phyloP scores from a whole-genome alignment of 805 yeast species.

The Teunomyces aglyptinius region DNA sequence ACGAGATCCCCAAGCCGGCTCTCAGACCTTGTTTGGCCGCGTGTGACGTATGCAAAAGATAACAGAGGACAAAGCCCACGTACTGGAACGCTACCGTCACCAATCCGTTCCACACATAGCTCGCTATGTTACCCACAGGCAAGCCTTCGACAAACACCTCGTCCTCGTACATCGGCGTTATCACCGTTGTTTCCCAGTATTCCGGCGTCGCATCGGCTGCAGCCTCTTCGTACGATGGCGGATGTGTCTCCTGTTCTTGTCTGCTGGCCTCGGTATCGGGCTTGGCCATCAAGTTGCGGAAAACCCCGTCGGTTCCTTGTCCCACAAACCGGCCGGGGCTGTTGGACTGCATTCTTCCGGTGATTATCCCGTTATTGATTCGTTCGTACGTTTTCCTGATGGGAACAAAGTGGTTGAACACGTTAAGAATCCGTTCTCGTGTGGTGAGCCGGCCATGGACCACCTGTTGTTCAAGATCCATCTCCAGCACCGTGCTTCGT shows the following conservation, averaged over 20 bases:
- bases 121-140: slow-evolving; percentile 91
- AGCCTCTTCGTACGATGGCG: slow-evolving; percentile 92
- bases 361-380: slow-evolving; percentile 38
- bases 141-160: slow-evolving; percentile 93
- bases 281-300: slow-evolving; percentile 86
- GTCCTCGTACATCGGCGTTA: slow-evolving; percentile 77
- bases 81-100: slow-evolving; percentile 92
- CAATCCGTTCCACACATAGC: slow-evolving; percentile 84
- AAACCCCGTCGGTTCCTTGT: slow-evolving; percentile 79
- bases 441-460: slow-evolving; percentile 20
- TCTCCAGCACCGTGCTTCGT: slow-evolving; percentile 9
- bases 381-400: slow-evolving; percentile 43
- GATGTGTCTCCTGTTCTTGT: slow-evolving; percentile 50
- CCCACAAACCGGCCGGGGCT: slow-evolving; percentile 45
- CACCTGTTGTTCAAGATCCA: slow-evolving; percentile 32
- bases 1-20: slow-evolving; percentile 85
- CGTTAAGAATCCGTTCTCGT: slow-evolving; percentile 30
- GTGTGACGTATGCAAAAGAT: slow-evolving; percentile 90
- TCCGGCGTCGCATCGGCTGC: slow-evolving; percentile 94
- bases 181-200: slow-evolving; percentile 89
- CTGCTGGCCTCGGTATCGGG: slow-evolving; percentile 54
- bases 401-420: slow-evolving; percentile 34
- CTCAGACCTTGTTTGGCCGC: slow-evolving; percentile 96
- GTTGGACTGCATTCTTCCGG: slow-evolving; percentile 43
- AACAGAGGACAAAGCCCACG: slow-evolving; percentile 88